Percentiles rank a stretch among this genome's conserved stretches.
phyloP scores from a whole-genome alignment of 768 basidiomycete genomes.

The Leucocoprinus birnbaumii region DNA sequence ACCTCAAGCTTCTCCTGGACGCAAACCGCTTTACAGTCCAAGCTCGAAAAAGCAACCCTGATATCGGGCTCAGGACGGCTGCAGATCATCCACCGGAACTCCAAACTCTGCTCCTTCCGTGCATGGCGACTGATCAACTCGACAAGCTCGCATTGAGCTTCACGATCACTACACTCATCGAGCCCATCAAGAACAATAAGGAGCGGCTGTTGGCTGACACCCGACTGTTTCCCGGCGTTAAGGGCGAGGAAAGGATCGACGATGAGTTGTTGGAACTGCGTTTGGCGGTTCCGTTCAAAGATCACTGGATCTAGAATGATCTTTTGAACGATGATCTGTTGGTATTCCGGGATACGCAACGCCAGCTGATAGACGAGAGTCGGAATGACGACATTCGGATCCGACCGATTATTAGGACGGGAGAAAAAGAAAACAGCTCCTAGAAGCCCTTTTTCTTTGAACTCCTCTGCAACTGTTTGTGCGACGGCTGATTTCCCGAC shows the following conservation, averaged over 20 bases:
- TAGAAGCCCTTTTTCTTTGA: not conserved
- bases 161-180: not conserved
- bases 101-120: not conserved
- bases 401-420: not conserved
- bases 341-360: not conserved
- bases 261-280: not conserved
- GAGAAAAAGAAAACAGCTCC: not conserved
- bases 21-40: not conserved
- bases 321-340: not conserved
- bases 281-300: not conserved
- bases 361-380: not conserved
- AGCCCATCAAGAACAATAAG: not conserved
- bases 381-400: not conserved
- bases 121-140: not conserved
- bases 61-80: not conserved
- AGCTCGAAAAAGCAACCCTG: not conserved
- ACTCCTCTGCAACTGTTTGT: not conserved
- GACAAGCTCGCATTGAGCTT: not conserved
- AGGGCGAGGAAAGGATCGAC: not conserved
- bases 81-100: not conserved
- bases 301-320: not conserved
- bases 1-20: not conserved
- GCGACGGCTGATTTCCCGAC: not conserved
- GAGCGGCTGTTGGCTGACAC: not conserved
- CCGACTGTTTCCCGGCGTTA: not conserved